Conservation (phyloP, 163 green algal genomes). For the Chloromonas sp. region DNA sequence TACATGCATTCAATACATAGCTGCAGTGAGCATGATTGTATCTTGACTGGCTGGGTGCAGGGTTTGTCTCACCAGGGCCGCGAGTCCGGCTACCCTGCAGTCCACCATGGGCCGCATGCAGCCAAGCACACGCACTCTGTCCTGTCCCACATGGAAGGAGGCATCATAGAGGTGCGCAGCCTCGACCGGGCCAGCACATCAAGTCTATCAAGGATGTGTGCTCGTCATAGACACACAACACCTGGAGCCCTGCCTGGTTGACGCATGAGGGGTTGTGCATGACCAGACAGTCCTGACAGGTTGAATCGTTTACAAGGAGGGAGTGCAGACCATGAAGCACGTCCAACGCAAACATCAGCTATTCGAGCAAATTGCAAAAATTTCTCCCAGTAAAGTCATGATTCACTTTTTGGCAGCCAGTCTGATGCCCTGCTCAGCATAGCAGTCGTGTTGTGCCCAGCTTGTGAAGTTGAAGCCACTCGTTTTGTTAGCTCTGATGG, state of each 20-base stretch:
- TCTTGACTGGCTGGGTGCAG: not conserved
- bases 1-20: not conserved
- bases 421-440: too few relatives aligned
- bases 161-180: not conserved
- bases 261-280: not conserved
- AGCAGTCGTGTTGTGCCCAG: not conserved
- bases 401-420: too few relatives aligned
- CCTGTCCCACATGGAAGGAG: not conserved
- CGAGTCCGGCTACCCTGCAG: not conserved
- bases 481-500: not conserved
- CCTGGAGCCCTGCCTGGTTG: not conserved
- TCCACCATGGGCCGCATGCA: not conserved
- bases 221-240: not conserved
- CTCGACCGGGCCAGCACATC: too few relatives aligned
- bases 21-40: not conserved
- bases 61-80: conserved; percentile 1
- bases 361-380: too few relatives aligned
- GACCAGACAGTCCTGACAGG: not conserved
- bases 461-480: not conserved
- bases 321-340: too few relatives aligned
- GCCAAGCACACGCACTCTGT: not conserved
- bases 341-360: too few relatives aligned
- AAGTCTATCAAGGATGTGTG: too few relatives aligned
- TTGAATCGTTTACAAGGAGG: too few relatives aligned
- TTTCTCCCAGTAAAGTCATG: too few relatives aligned